These are phyloP conservation scores for Arthrobotrys sinensis DNA, from an alignment of 2,329 filamentous ascomycete genomes.

Conservation along the genomic window DNA sequence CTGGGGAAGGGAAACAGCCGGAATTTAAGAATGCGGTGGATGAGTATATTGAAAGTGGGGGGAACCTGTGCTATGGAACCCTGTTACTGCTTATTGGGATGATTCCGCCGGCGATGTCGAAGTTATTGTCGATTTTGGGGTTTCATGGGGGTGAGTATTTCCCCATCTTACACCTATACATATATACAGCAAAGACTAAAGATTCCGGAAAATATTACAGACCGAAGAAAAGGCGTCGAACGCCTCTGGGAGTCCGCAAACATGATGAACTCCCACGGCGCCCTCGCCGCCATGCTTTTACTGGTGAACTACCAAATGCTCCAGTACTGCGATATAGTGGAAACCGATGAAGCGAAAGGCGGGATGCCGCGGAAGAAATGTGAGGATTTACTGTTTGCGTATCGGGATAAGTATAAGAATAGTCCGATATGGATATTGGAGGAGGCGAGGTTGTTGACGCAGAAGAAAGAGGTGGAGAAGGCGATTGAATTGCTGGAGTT, in stretches of 20 bases:
- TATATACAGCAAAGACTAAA: too few relatives aligned
- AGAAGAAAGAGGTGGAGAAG: constrained; percentile 76
- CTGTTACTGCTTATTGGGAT: constrained; percentile 90
- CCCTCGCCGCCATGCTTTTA: constrained; percentile 84
- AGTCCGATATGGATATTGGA: constrained; percentile 90
- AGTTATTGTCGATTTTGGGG: constrained; percentile 87
- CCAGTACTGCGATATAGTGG: constrained; percentile 88
- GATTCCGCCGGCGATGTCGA: constrained; percentile 91
- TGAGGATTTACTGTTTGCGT: constrained; percentile 77
- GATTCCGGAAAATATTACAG: constrained; percentile 66
- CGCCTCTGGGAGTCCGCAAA: constrained; percentile 93
- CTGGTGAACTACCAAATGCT: constrained; percentile 88
- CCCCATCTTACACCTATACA: too few relatives aligned
- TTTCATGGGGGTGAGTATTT: constrained; percentile 76
- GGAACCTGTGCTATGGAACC: constrained; percentile 90
- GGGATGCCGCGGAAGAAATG: constrained; percentile 82
- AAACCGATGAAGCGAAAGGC: constrained; percentile 74
- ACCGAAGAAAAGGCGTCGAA: constrained; percentile 83
- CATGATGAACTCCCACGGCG: constrained; percentile 92
- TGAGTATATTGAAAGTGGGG: constrained; percentile 88
- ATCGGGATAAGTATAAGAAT: constrained; percentile 84
- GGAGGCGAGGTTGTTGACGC: constrained; percentile 82
- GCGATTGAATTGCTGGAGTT: constrained; percentile 77
- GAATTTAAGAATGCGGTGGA: constrained; percentile 72
- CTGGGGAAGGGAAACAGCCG: constrained; percentile 20